These are phyloP conservation scores for Protomyces macrosporus DNA, from an alignment of 1,139 yeast genomes.

Conservation along the genomic window DNA sequence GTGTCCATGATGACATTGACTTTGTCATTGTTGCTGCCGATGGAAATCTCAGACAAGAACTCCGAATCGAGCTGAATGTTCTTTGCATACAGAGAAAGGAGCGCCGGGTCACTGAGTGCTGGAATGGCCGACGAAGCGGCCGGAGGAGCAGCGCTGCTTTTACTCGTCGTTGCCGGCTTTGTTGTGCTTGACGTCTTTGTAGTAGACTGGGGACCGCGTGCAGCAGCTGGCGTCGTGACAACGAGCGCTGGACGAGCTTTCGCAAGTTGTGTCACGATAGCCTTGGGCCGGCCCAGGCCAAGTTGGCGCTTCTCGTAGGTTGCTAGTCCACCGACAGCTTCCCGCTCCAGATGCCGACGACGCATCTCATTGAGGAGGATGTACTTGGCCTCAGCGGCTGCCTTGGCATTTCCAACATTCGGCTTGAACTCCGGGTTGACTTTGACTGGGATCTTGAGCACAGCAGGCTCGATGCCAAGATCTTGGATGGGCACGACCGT, in stretches of 20 bases:
- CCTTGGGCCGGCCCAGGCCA: not conserved
- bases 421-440: conserved; percentile 16
- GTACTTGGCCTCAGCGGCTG: conserved; percentile 14
- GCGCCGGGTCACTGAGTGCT: not conserved
- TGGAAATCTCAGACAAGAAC: conserved; percentile 31
- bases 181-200: not conserved
- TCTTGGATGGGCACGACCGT: conserved; percentile 6
- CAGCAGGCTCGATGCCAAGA: conserved; percentile 21
- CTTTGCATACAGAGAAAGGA: conserved; percentile 2
- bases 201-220: not conserved
- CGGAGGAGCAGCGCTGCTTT: not conserved
- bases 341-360: not conserved
- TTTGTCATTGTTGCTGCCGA: conserved; percentile 43
- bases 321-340: not conserved
- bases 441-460: conserved; percentile 9
- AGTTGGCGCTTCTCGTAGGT: not conserved
- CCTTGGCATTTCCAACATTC: conserved; percentile 8
- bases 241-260: not conserved
- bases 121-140: not conserved
- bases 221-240: not conserved
- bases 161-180: not conserved
- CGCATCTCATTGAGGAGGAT: conserved; percentile 1
- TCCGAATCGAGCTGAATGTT: conserved; percentile 18
- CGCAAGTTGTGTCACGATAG: not conserved
- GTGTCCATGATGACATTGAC: conserved; percentile 43